Evolutionary conservation across 768 basidiomycete genomes (phyloP).

Genomic region (Hirschioporus abietinus): DNA sequence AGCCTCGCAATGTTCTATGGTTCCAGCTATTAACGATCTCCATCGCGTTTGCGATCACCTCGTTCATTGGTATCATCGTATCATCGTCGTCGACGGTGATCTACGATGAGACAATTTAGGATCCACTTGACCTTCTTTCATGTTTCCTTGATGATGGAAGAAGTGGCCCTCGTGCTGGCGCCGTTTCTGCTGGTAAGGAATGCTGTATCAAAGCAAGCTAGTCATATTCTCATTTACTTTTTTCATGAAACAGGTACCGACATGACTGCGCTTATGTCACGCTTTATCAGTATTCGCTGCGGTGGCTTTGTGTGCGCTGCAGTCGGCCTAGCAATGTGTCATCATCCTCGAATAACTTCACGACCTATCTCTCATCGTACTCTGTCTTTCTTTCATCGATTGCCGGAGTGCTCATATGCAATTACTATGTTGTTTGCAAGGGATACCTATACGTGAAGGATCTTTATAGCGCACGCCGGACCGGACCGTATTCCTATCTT

Average conservation of each 20-base stretch:
- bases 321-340: constrained; percentile 67
- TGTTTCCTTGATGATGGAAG: constrained; percentile 69
- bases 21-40: constrained; percentile 72
- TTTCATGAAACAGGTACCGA: constrained; percentile 71
- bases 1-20: constrained; percentile 37
- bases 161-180: constrained; percentile 22
- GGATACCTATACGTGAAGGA: too few species aligned
- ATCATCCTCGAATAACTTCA: constrained; percentile 72
- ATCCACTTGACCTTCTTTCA: too few species aligned
- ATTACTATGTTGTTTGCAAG: too few species aligned
- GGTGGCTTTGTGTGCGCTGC: constrained; percentile 81
- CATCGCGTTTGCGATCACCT: constrained; percentile 65
- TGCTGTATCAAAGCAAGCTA: too few species aligned
- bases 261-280: constrained; percentile 70
- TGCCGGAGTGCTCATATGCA: constrained; percentile 72
- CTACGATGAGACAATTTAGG: constrained; percentile 62
- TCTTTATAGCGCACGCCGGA: too few species aligned
- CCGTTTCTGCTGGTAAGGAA: constrained; percentile 54
- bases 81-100: constrained; percentile 71
- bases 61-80: constrained; percentile 78
- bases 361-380: constrained; percentile 78
- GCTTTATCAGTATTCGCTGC: constrained; percentile 80
- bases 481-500: too few species aligned
- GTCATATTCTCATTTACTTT: too few species aligned
- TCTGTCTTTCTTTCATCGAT: constrained; percentile 79